Base-by-base conservation (phyloP, 1,139 yeast genomes). In the Suhomyces coccinellae region DNA sequence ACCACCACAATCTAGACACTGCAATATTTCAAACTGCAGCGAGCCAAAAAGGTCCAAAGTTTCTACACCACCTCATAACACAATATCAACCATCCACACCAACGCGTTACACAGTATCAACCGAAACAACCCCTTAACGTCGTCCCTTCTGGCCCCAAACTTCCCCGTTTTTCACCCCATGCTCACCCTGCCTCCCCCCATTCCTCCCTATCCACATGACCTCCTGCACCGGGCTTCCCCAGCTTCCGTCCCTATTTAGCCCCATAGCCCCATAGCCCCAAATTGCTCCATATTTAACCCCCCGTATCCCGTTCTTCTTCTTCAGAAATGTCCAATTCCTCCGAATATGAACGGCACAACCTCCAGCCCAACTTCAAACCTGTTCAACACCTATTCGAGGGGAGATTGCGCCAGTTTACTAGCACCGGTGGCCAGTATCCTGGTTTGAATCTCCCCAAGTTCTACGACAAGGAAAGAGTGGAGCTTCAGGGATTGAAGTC, bases 281-380 rank as follows among this genome's bases (percentile, higher is more conserved):
- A 20, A 26, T 36, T 28, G 28, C 39, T 15, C 26, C 32, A 10
- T 26, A 36, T 24, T n/a, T 7, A 22, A 27, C 14, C 3, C n/a
- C 17, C 33, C 17, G 8, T 7, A 29, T 11, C 38, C 35, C 26
- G 13, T 6, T 22, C 12, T 31, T 36, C 14, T 16, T 33, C 43
- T 24, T 28, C 36, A 42, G 14, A 31, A 20, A 43, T 43, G 46
- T 39, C 36, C 32, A 32, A 31, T 28, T 17, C 41, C 11, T 27
- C 47, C 2, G 49, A 44, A 40, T 69, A 69, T 52, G 63, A 62
- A 3, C 55, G 59, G 39, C 58, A 52, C 53, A 85, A 79, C 62
- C 73, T 72, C 49, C 83, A 80, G 51, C 97, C 97, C 3, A 82
- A 80, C 43, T 87, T 90, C 58, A 88, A 88, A 62, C 93, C 95